Evolutionary conservation across 257 asterid genomes (phyloP).

Genomic region (Lithospermum erythrorhizon): DNA sequence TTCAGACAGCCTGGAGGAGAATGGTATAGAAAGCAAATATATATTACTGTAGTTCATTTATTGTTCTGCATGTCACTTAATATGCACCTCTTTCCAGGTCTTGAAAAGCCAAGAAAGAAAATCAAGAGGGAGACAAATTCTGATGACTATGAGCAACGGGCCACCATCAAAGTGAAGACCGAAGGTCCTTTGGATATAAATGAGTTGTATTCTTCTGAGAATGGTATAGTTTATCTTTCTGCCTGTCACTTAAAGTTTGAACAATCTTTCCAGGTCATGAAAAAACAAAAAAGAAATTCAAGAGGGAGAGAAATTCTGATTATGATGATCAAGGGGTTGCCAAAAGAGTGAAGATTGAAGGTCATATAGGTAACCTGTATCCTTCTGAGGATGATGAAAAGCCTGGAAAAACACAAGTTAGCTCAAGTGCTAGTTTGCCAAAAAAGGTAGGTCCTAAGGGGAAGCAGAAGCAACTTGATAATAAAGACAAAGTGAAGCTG

Average conservation of each 20-base stretch:
- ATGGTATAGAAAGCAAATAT: slow-evolving; percentile 41
- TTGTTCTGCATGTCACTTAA: slow-evolving; percentile 13
- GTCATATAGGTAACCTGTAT: slow-evolving; percentile 20
- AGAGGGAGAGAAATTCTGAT: slow-evolving; percentile 43
- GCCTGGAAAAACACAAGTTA: slow-evolving; percentile 17
- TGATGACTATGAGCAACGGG: slow-evolving; percentile 28
- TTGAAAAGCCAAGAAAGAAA: slow-evolving; percentile 41
- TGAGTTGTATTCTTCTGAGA: slow-evolving; percentile 20
- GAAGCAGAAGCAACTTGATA: slow-evolving; percentile 23
- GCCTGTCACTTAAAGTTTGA: slow-evolving; percentile 5
- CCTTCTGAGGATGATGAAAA: slow-evolving; percentile 17
- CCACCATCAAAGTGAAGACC: slow-evolving; percentile 29
- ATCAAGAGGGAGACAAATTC: slow-evolving; percentile 44
- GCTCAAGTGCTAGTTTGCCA: slow-evolving; percentile 21
- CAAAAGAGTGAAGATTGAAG: slow-evolving; percentile 32
- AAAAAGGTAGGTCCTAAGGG: slow-evolving; percentile 25
- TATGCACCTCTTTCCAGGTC: slow-evolving; percentile 38
- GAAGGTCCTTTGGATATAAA: slow-evolving; percentile 16
- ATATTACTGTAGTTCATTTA: slow-evolving; percentile 18
- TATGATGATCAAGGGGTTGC: slow-evolving; percentile 27
- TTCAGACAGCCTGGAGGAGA: slow-evolving; percentile 33
- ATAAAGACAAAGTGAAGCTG: slow-evolving; percentile 22
- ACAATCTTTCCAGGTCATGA: slow-evolving; percentile 45
- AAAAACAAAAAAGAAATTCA: slow-evolving; percentile 39
- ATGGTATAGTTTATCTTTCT: slow-evolving; percentile 11